Base-by-base conservation (phyloP, 129 eudicot species). In the Escallonia herrerae region DNA sequence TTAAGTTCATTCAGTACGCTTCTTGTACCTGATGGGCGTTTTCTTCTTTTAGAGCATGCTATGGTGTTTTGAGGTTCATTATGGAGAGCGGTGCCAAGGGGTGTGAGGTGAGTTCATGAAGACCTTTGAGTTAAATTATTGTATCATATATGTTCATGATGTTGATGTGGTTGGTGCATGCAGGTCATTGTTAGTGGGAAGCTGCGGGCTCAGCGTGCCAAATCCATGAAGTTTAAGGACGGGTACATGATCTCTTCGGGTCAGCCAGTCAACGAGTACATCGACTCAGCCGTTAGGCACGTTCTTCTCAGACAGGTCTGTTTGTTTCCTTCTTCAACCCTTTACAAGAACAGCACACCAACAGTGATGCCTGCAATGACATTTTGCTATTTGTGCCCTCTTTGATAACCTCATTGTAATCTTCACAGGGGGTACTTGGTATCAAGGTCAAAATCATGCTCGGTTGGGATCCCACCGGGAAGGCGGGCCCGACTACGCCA, bases 81-180 rank as follows among this genome's bases (percentile, higher is more conserved):
- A 87, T 87, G 95, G 95, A 87, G 83, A 84, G 80, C 40, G 90
- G 95, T 12, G 95, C 95, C 1, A 87, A 87, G 65, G 95, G 95
- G 0, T 87, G 90, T 64, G 95, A 87, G 95, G 95, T 83, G 4
- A 51, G 44, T 67, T 52, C 8, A 11, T 44, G 15, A 8, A 41
- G 4, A 39, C 5, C 10, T 6, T 42, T n/a, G 56, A 8, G 0
- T 49, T 22, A 0, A 22, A 22, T 22, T 22, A 22, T 22, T 1
- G 1, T 22, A 22, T 22, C 33, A 22, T 22, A 0, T 22, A 22
- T 22, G 33, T 22, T 22, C 33, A 22, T 22, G 33, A 22, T 22
- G 33, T 22, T 22, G 33, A 22, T 22, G 33, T 22, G 1, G 33
- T 6, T 4, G 54, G 54, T 49, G 54, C 54, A 53, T 50, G 42